phyloP scores from a whole-genome alignment of 306 rosid genomes.

The Rosa lucieae region DNA sequence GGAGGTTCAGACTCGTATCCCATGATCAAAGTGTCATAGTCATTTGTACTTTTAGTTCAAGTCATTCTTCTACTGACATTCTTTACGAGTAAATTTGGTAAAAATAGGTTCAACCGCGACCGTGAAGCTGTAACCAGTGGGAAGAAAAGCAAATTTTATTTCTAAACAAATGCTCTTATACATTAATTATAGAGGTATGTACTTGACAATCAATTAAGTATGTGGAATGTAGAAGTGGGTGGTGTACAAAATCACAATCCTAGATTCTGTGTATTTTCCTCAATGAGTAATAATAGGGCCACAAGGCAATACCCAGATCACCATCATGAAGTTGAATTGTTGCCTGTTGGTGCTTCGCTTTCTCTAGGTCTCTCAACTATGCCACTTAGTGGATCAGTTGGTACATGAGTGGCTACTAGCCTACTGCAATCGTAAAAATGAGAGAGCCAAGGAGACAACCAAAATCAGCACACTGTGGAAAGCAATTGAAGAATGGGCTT shows the following conservation, averaged over 20 bases:
- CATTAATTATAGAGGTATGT: conserved; percentile 4
- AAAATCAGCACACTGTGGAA: conserved; percentile 28
- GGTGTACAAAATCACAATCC: conserved; percentile 22
- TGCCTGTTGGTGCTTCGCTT: not conserved
- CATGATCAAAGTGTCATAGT: not conserved
- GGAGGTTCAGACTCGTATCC: not conserved
- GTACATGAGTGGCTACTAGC: not conserved
- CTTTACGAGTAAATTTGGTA: not conserved
- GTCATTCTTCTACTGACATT: not conserved
- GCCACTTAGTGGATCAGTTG: not conserved
- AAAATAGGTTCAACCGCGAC: not conserved
- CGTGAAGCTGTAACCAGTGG: not conserved
- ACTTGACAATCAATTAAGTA: conserved; percentile 8
- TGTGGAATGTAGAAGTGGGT: conserved; percentile 23
- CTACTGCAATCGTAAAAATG: conserved; percentile 27
- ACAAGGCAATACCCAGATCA: not conserved
- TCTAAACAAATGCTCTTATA: conserved; percentile 30
- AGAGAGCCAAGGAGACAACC: conserved; percentile 32
- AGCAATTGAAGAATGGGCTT: conserved; percentile 8
- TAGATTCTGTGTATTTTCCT: conserved; percentile 18
- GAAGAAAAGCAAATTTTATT: not conserved
- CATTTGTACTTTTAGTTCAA: not conserved
- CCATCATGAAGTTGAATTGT: not conserved
- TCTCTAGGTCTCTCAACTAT: not conserved
- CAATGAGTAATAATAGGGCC: not conserved